These are phyloP conservation scores for Rhodosporidiobolus odoratus DNA, from an alignment of 768 basidiomycete species.

Conservation along the genomic window DNA sequence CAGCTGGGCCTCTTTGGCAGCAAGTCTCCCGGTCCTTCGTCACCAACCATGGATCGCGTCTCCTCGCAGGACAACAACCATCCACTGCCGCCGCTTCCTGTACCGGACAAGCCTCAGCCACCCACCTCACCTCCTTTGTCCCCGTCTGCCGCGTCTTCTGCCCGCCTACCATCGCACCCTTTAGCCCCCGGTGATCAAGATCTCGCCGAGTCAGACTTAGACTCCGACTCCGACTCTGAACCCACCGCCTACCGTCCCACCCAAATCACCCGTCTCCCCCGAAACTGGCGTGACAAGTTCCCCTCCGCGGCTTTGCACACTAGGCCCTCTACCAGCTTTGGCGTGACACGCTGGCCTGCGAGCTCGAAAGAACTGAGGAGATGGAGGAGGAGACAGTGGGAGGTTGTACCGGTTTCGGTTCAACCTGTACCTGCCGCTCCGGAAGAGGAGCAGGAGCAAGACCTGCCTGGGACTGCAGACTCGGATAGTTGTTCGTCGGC, in stretches of 20 bases:
- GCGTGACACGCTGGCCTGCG: not conserved
- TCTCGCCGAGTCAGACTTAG: not conserved
- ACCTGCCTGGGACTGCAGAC: not conserved
- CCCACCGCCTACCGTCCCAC: conserved; percentile 30
- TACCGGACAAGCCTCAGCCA: not conserved
- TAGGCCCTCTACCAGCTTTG: not conserved
- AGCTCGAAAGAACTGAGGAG: conserved; percentile 16
- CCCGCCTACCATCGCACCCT: not conserved
- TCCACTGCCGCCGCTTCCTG: not conserved
- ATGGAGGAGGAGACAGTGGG: conserved; percentile 36
- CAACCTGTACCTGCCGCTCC: conserved; percentile 15
- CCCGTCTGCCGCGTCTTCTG: not conserved
- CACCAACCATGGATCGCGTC: not conserved
- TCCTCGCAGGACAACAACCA: not conserved
- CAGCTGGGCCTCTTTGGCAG: not conserved
- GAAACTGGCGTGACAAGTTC: conserved; percentile 30
- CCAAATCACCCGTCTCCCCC: conserved; percentile 17
- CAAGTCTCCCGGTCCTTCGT: not conserved
- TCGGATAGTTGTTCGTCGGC: not conserved
- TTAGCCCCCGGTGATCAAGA: not conserved
- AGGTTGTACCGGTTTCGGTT: conserved; percentile 25
- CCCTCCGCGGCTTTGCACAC: conserved; percentile 4
- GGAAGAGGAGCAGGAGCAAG: not conserved
- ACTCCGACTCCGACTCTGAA: conserved; percentile 23
- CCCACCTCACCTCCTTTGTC: not conserved